Base-by-base conservation (phyloP, 176 grass and related monocot species). In the Avena atlantica region DNA sequence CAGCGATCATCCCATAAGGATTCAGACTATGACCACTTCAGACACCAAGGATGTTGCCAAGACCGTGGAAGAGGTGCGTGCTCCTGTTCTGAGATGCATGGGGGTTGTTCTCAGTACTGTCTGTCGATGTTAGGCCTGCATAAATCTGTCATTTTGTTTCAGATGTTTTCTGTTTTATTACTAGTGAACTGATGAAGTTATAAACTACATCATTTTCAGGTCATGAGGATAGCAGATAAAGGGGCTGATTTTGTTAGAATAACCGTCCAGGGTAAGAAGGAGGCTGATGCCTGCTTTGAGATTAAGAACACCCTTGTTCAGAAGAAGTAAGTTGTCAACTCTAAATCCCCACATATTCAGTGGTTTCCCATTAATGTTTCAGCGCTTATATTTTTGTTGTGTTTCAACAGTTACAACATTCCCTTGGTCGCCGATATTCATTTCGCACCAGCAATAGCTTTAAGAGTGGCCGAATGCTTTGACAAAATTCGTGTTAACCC, bases 401-500 rank as follows among this genome's bases (percentile, higher is more conserved):
- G n/a, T 81, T 78, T 58, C 17, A 78, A 72, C 81, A 99, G 94
- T 74, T 99, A 96, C 87, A 96, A 96, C 79, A 96, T 93, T 74
- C 97, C 97, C 84, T 87, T 99, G 37, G 97, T 99, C 80, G 97
- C 97, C n/a, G 97, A 99, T 90, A 99, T 99, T 78, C 97, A 99
- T 91, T 99, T 99, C 92, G 97, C 97, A 52, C 97, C 97, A 58
- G 50, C 94, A 63, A 89, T 99, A 44, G 97, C 97, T 68, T 79
- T 99, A 78, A 88, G 94, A 87, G 97, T 99, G 44, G 97, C 97
- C 20, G 97, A 99, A 85, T 99, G 97, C 84, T 99, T 99, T 61
- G 97, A 99, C 80, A 99, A 99, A 87, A 96, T 99, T 75, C 97
- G 97, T 81, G 97, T 99, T 64, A 99, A 99, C 89, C 97, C 97